phyloP scores from a whole-genome alignment of 768 basidiomycete genomes.

The Lactarius psammicola region DNA sequence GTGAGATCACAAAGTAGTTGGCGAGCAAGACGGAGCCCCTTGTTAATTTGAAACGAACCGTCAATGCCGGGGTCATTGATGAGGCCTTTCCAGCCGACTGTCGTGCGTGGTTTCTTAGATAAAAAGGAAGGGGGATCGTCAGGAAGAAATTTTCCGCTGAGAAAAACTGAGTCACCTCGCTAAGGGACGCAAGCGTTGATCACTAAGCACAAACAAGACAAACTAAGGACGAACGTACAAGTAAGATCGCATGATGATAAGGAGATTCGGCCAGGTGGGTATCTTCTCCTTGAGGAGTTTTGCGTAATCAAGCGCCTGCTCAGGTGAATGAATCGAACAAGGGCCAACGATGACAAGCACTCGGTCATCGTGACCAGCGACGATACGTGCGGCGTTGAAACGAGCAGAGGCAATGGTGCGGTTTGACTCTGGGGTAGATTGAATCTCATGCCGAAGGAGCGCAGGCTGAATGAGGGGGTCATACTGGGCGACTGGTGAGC shows the following conservation, averaged over 20 bases:
- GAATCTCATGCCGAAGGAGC: conserved; percentile 83
- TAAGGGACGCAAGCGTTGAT: conserved; percentile 40
- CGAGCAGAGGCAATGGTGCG: conserved; percentile 79
- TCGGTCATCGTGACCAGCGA: conserved; percentile 82
- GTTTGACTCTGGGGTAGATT: conserved; percentile 59
- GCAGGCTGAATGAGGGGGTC: conserved; percentile 96
- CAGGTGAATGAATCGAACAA: conserved; percentile 89
- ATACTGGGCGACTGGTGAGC: conserved; percentile 53
- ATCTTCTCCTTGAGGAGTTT: conserved; percentile 66
- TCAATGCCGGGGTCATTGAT: conserved; percentile 96
- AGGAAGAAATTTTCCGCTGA: not conserved
- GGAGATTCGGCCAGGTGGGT: conserved; percentile 66
- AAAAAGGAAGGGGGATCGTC: not conserved
- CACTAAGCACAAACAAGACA: conserved; percentile 13
- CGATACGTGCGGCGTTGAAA: conserved; percentile 71
- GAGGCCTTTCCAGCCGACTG: conserved; percentile 96
- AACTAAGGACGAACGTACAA: conserved; percentile 62
- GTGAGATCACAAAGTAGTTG: conserved; percentile 92
- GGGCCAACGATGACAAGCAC: conserved; percentile 92
- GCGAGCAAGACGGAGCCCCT: conserved; percentile 85
- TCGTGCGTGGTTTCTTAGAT: conserved; percentile 88
- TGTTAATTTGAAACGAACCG: conserved; percentile 95
- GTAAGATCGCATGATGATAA: conserved; percentile 96
- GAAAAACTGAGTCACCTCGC: conserved; percentile 38
- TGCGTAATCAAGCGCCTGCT: conserved; percentile 83